phyloP scores from a whole-genome alignment of 352 stramenopile species.

The Pelagophyceae sp. region DNA sequence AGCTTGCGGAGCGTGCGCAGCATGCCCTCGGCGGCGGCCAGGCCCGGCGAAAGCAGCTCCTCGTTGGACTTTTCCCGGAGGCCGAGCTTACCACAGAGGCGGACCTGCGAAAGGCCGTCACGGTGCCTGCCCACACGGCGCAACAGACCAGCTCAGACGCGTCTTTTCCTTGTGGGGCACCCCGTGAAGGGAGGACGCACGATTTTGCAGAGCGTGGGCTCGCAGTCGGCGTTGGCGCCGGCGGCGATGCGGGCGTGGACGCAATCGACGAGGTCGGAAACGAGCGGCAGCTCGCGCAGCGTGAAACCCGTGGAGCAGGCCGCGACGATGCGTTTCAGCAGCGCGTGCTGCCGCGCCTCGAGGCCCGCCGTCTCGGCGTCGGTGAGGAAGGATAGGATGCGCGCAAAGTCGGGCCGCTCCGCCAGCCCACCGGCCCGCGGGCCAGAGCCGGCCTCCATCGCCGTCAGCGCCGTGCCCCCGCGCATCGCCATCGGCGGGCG shows the following conservation, averaged over 20 bases:
- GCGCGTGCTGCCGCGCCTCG: conserved; percentile 1
- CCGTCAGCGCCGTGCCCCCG: no score
- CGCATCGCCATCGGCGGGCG: no score
- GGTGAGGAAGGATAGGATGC: neutral
- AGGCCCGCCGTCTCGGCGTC: neutral
- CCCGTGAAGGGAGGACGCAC: no score
- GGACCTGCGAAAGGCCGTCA: no score
- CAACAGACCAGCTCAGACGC: no score
- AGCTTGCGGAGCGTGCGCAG: neutral
- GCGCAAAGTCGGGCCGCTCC: neutral
- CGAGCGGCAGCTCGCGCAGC: neutral
- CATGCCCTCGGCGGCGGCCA: neutral
- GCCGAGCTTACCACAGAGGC: neutral
- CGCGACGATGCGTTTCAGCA: conserved; percentile 6
- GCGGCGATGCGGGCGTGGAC: neutral
- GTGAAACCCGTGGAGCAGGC: neutral
- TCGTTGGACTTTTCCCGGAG: conserved; percentile 2
- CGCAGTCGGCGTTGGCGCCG: neutral
- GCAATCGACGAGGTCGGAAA: neutral
- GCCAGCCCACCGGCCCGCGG: no score
- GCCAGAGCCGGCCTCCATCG: no score
- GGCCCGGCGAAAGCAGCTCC: neutral
- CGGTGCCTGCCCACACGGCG: no score
- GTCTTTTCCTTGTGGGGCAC: no score
- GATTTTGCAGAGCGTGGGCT: conserved; percentile 13